Base-by-base conservation (phyloP, 2,329 filamentous ascomycete genomes). In the Coniella lustricola region DNA sequence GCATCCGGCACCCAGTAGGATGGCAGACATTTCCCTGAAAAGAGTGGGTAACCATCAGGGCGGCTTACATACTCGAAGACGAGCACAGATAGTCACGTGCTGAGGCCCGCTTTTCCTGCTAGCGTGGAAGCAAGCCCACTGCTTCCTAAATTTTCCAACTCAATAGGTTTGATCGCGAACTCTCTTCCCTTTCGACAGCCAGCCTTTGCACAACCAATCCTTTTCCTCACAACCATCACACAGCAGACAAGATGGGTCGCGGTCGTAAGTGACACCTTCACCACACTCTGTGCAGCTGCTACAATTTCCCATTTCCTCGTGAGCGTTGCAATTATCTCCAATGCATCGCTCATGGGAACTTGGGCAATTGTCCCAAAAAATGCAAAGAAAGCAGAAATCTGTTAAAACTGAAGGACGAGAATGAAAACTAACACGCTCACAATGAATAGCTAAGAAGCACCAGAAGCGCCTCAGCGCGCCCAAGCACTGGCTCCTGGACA, bases 401-500 rank as follows among this genome's bases (percentile, higher is more conserved):
- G 25, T 10, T 5, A 29, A 10, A 29, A 29, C 25, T 29, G 5
- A 29, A 29, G 25, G 25, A 13, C 10, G 20, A 40, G 22, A 7
- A 45, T 48, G 41, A 48, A 52, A 16, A 54, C 49, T 49, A 29
- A 29, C 25, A 5, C 10, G 2, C 7, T 33, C 40, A 32, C 29
- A 22, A 21, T 37, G 17, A 44, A 54, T 49, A 54, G 52, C 52
- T 76, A 94, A 93, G 84, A 96, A 96, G 87, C 93, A 98, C 79
- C 91, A 97, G 78, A 97, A 98, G 90, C 90, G 93, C 82, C 83
- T 97, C 72, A 93, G 87, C 77, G 93, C 93, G 72, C 93, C 93
- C 71, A 94, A 87, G 73, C 93, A 97, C 86, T 98, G 93, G 93
- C 88, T 98, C 72, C 82, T 98, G 74, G 93, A 98, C 88, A 98